These are phyloP conservation scores for Picochlorum sp. DNA, from an alignment of 139 green algal genomes.

Conservation along the genomic window DNA sequence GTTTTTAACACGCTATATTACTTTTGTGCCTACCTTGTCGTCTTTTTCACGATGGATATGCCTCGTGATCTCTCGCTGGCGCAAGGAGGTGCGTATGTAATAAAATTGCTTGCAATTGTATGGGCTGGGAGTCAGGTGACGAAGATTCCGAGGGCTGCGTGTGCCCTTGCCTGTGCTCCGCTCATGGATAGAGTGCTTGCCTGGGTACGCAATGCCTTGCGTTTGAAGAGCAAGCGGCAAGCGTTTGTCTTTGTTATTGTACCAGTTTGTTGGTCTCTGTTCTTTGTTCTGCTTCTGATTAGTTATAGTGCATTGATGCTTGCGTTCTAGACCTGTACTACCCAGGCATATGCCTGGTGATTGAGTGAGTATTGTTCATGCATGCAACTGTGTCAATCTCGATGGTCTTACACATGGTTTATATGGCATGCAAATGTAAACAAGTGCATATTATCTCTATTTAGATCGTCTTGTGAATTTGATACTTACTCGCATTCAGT, in stretches of 20 bases:
- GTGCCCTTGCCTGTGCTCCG: constrained; percentile 10
- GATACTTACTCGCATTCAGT: too few species aligned
- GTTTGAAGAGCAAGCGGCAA: not conserved
- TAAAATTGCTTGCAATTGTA: constrained; percentile 39
- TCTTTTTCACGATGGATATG: constrained; percentile 1
- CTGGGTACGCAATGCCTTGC: not conserved
- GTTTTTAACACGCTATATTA: constrained; percentile 63
- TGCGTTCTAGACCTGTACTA: too few species aligned
- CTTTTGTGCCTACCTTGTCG: constrained; percentile 9
- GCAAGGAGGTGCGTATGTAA: constrained; percentile 10
- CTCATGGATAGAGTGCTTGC: constrained; percentile 13
- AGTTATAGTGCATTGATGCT: too few species aligned
- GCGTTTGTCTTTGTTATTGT: constrained; percentile 1
- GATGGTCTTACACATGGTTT: too few species aligned
- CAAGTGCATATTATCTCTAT: too few species aligned
- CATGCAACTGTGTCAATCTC: too few species aligned
- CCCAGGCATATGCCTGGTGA: too few species aligned
- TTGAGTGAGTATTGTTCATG: too few species aligned
- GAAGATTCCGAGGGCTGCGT: constrained; percentile 29
- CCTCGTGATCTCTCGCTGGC: constrained; percentile 12
- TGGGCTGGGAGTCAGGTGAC: constrained; percentile 62
- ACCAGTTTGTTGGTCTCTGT: not conserved
- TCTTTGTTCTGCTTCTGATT: too few species aligned
- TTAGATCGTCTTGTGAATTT: too few species aligned
- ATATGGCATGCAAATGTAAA: too few species aligned